A percentile compares a stretch with the other conserved stretches of the same genome.
These are phyloP conservation scores for Kuraishia cidri DNA, from an alignment of 805 yeast species.

Conservation along the genomic window DNA sequence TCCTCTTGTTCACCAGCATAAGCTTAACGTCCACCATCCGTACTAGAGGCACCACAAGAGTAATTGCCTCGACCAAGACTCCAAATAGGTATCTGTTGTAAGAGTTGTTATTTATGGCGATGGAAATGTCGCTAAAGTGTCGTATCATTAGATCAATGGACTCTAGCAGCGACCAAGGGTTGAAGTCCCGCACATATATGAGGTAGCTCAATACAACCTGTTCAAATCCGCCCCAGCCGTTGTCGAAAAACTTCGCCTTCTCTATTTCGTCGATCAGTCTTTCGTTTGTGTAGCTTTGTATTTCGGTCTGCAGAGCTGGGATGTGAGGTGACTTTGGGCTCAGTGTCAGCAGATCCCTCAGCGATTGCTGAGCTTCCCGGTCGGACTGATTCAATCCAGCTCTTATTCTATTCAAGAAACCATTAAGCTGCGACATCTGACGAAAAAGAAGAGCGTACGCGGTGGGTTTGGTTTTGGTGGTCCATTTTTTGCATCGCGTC, in stretches of 20 bases:
- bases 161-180: constrained; percentile 45
- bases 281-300: constrained; percentile 14
- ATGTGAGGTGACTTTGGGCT: constrained; percentile 13
- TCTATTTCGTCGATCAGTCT: constrained; percentile 18
- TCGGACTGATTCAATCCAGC: neutral
- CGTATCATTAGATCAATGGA: constrained; percentile 46
- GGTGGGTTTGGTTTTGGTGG: too few relatives aligned
- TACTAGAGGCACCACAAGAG: constrained; percentile 36
- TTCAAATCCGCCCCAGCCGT: constrained; percentile 34
- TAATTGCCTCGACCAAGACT: constrained; percentile 24
- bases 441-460: too few relatives aligned
- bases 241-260: constrained; percentile 16
- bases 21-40: constrained; percentile 28
- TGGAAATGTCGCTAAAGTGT: constrained; percentile 35
- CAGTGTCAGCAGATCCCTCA: constrained; percentile 8
- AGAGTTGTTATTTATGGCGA: constrained; percentile 36
- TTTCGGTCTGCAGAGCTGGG: constrained; percentile 14
- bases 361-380: neutral
- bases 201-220: constrained; percentile 32
- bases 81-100: constrained; percentile 26
- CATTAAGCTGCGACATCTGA: constrained; percentile 1
- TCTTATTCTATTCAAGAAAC: constrained; percentile 1
- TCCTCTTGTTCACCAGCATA: constrained; percentile 24
- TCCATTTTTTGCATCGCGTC: too few relatives aligned
- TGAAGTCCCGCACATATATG: constrained; percentile 33